These are phyloP conservation scores for Parmelia sp. DNA, from an alignment of 495 filamentous ascomycete species.

Conservation along the genomic window DNA sequence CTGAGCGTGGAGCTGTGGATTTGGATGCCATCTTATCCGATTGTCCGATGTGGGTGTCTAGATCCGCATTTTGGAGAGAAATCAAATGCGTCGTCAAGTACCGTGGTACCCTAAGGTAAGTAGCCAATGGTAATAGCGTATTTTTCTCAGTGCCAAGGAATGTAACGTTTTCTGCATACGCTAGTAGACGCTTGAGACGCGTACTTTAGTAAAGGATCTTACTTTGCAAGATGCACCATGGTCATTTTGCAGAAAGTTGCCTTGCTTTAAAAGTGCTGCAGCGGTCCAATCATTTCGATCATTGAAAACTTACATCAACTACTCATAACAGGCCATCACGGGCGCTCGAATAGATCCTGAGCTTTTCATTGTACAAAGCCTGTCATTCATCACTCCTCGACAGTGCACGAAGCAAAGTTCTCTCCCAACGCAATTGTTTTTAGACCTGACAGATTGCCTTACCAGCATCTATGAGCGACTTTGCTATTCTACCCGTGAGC, in stretches of 20 bases:
- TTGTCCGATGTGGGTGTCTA: not conserved
- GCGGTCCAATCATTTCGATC: not conserved
- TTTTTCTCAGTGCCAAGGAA: too few relatives aligned
- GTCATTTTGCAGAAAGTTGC: not conserved
- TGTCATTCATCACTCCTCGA: not conserved
- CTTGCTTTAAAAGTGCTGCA: not conserved
- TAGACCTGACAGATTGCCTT: not conserved
- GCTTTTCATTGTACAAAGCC: not conserved
- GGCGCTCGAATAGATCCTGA: not conserved
- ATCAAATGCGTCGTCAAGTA: too few relatives aligned
- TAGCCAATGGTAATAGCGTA: too few relatives aligned
- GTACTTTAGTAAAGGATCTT: too few relatives aligned
- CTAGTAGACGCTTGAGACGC: slow-evolving; percentile 2
- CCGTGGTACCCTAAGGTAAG: too few relatives aligned
- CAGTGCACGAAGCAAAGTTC: not conserved
- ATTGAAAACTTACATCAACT: not conserved
- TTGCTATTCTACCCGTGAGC: slow-evolving; percentile 12
- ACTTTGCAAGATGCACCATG: not conserved
- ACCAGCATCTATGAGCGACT: slow-evolving; percentile 5
- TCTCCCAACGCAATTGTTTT: not conserved
- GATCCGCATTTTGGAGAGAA: not conserved
- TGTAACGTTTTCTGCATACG: too few relatives aligned
- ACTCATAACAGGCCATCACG: not conserved
- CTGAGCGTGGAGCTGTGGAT: slow-evolving; percentile 20
- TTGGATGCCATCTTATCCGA: slow-evolving; percentile 27